phyloP scores from a whole-genome alignment of 1,284 basidiomycete genomes.

The Ceratobasidium sp. region DNA sequence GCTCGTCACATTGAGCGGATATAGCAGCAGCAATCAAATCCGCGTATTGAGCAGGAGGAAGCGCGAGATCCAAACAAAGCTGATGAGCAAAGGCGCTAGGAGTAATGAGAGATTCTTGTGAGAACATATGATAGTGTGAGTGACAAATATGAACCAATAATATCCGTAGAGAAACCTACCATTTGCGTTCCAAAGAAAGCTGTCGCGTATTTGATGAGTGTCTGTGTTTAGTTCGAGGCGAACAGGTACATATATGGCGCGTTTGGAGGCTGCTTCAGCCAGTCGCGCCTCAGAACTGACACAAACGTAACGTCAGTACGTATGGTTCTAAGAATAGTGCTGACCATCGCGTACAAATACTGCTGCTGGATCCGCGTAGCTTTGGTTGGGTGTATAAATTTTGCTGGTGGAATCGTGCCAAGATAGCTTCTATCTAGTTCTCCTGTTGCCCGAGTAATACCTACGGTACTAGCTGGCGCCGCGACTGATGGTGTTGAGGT shows the following conservation, averaged over 20 bases:
- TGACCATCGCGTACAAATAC: conserved; percentile 67
- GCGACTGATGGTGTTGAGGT: conserved; percentile 40
- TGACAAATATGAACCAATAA: no score
- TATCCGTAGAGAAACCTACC: conserved; percentile 55
- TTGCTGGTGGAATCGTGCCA: conserved; percentile 83
- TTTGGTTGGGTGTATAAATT: conserved; percentile 73
- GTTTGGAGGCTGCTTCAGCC: conserved; percentile 69
- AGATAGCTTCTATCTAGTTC: conserved; percentile 89
- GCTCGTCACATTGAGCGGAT: conserved; percentile 88
- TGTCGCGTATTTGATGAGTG: conserved; percentile 89
- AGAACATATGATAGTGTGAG: no score
- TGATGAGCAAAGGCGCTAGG: conserved; percentile 86
- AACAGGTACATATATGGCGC: conserved; percentile 85
- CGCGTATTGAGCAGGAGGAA: conserved; percentile 73
- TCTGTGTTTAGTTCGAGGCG: conserved; percentile 95
- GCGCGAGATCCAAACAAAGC: conserved; percentile 89
- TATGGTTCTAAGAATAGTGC: not conserved
- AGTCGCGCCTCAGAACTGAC: conserved; percentile 72
- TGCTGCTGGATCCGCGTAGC: conserved; percentile 72
- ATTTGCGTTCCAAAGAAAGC: conserved; percentile 96
- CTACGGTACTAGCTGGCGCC: conserved; percentile 46
- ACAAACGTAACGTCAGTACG: conserved; percentile 9
- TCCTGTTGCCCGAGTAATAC: conserved; percentile 57
- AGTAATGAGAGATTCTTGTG: conserved; percentile 72
- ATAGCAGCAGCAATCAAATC: conserved; percentile 88